Percentiles rank a stretch among this genome's conserved stretches.
Conservation (phyloP, 1,284 basidiomycete genomes). For the Crucibulum cyathiforme region DNA sequence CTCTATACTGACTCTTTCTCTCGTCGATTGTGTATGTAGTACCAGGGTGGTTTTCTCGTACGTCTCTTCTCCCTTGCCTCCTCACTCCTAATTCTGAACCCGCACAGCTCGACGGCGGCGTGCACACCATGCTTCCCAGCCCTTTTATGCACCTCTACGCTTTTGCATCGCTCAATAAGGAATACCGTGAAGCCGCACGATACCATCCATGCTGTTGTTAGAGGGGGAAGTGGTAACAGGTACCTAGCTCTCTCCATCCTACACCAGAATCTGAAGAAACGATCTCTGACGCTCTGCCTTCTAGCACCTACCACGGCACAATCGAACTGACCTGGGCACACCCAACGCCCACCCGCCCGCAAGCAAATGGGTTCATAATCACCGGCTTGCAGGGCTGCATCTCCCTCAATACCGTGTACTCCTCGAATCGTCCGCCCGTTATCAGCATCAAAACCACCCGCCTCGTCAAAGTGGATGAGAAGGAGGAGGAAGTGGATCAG, state of each 20-base stretch:
- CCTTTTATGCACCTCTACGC: conserved; percentile 63
- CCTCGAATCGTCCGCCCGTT: conserved; percentile 27
- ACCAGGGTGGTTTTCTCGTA: conserved; percentile 83
- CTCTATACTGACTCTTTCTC: conserved; percentile 5
- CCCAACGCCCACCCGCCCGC: conserved; percentile 49
- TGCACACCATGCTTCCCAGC: conserved; percentile 67
- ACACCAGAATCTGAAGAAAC: too few relatives aligned
- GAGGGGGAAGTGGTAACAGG: conserved; percentile 48
- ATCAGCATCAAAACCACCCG: conserved; percentile 49
- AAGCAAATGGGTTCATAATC: conserved; percentile 54
- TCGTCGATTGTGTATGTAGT: conserved; percentile 47
- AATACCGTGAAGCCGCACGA: conserved; percentile 78
- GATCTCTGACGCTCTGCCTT: neutral
- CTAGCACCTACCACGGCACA: conserved; percentile 54
- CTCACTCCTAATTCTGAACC: neutral
- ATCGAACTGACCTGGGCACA: conserved; percentile 64
- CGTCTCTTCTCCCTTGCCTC: conserved; percentile 30
- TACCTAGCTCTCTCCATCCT: neutral
- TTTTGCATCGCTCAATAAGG: conserved; percentile 70
- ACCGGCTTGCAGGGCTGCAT: conserved; percentile 69
- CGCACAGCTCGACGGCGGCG: neutral
- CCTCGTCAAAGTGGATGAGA: conserved; percentile 49
- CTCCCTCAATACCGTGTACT: conserved; percentile 45
- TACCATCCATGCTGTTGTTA: conserved; percentile 66
- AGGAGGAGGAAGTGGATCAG: conserved; percentile 56